Evolutionary conservation across 2,329 filamentous ascomycete species (phyloP).

Genomic region (Scorias spongiosa): DNA sequence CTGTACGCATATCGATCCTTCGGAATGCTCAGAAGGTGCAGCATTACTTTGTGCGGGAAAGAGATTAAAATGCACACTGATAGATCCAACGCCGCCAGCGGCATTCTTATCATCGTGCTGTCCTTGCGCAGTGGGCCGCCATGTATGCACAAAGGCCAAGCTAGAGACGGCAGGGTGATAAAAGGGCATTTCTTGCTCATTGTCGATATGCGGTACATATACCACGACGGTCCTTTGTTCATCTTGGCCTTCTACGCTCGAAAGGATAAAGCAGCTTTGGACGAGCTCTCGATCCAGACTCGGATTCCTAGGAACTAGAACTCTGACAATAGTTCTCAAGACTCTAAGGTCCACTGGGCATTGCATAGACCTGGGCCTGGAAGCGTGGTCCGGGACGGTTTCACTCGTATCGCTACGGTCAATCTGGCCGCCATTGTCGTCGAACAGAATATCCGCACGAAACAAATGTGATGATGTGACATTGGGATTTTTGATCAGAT

Average conservation of each 20-base stretch:
- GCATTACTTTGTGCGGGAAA: constrained; percentile 18
- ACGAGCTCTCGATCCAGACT: constrained; percentile 58
- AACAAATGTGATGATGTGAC: constrained; percentile 65
- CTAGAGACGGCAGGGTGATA: constrained; percentile 70
- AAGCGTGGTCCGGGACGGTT: constrained; percentile 34
- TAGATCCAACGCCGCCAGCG: constrained; percentile 21
- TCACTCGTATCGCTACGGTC: constrained; percentile 15
- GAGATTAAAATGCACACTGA: constrained; percentile 39
- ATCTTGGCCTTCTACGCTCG: constrained; percentile 15
- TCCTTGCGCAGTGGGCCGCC: constrained; percentile 21
- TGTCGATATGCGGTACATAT: constrained; percentile 59
- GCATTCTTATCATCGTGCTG: not conserved
- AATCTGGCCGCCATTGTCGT: constrained; percentile 30
- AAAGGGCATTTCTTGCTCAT: constrained; percentile 55
- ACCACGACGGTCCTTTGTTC: constrained; percentile 44
- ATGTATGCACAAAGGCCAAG: constrained; percentile 63
- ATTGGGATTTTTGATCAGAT: constrained; percentile 65
- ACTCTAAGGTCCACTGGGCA: constrained; percentile 23
- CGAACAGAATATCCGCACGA: constrained; percentile 54
- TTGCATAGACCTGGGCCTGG: constrained; percentile 26
- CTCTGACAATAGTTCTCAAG: constrained; percentile 54
- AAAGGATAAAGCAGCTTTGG: constrained; percentile 66
- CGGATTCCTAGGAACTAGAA: constrained; percentile 68
- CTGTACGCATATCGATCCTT: constrained; percentile 1
- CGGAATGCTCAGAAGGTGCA: constrained; percentile 1